phyloP scores from a whole-genome alignment of 257 asterid species.

The Marsdenia floribunda region DNA sequence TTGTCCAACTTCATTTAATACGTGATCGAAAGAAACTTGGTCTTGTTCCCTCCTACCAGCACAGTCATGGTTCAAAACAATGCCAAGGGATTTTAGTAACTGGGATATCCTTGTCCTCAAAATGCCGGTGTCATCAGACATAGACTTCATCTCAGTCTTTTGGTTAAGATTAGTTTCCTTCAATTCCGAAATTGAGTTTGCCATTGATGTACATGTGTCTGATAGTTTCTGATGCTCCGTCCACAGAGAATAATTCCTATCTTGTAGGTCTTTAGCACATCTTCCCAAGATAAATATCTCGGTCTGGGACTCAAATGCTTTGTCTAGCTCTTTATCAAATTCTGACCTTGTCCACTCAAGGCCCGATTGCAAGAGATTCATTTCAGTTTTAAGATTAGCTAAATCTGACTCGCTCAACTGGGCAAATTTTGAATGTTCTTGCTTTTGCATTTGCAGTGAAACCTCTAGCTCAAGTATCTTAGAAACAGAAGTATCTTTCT shows the following conservation, averaged over 20 bases:
- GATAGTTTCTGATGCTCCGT: conserved; percentile 42
- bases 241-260: conserved; percentile 36
- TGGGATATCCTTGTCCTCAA: conserved; percentile 47
- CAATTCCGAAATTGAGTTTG: conserved; percentile 40
- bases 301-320: conserved; percentile 46
- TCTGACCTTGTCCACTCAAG: conserved; percentile 42
- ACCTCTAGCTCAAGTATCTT: conserved; percentile 54
- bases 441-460: conserved; percentile 59
- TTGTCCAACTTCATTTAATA: conserved; percentile 40
- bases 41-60: conserved; percentile 41
- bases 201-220: conserved; percentile 40
- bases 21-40: conserved; percentile 30
- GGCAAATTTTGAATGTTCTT: conserved; percentile 39
- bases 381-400: conserved; percentile 39
- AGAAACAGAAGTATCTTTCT: conserved; percentile 48
- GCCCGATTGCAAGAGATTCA: conserved; percentile 49
- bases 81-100: conserved; percentile 52
- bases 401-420: conserved; percentile 39
- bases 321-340: conserved; percentile 53
- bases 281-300: conserved; percentile 55
- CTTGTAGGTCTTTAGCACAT: conserved; percentile 55
- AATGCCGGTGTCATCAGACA: conserved; percentile 46
- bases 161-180: conserved; percentile 44
- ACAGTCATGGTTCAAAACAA: conserved; percentile 29
- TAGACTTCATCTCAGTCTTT: conserved; percentile 40